These are phyloP conservation scores for Lepiota brunneoincarnata DNA, from an alignment of 768 basidiomycete genomes.

Conservation along the genomic window DNA sequence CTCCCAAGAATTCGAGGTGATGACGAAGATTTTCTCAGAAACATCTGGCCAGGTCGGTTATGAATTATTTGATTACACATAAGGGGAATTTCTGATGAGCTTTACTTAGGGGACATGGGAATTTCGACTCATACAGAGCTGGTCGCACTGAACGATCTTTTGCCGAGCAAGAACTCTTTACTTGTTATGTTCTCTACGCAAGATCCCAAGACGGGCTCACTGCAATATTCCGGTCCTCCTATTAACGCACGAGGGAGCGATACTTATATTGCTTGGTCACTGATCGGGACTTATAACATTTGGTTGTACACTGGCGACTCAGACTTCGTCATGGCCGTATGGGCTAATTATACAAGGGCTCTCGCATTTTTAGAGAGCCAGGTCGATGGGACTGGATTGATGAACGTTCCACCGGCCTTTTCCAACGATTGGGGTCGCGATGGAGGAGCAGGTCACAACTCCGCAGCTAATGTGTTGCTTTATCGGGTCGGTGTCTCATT, in stretches of 20 bases:
- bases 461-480: slow-evolving; percentile 45
- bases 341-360: slow-evolving; percentile 43
- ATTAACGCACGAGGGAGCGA: slow-evolving; percentile 19
- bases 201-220: slow-evolving; percentile 25
- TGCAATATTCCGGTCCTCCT: slow-evolving; percentile 11
- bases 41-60: slow-evolving; percentile 18
- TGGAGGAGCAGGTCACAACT: slow-evolving; percentile 43
- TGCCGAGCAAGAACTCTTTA: slow-evolving; percentile 43
- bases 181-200: slow-evolving; percentile 48
- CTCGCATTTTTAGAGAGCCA: slow-evolving; percentile 38
- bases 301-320: slow-evolving; percentile 47
- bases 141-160: slow-evolving; percentile 30
- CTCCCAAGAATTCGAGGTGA: background rate
- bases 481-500: slow-evolving; percentile 29
- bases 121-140: slow-evolving; percentile 38
- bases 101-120: slow-evolving; percentile 35
- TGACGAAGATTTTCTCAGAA: slow-evolving; percentile 12
- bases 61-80: background rate
- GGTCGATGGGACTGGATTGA: slow-evolving; percentile 35
- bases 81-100: background rate
- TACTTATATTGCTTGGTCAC: slow-evolving; percentile 50
- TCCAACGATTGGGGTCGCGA: slow-evolving; percentile 49
- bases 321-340: slow-evolving; percentile 38
- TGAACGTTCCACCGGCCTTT: slow-evolving; percentile 37
- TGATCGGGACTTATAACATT: slow-evolving; percentile 41